Evolutionary conservation across 345 rosid genomes (phyloP).

Genomic region (Tarenaya hassleriana): DNA sequence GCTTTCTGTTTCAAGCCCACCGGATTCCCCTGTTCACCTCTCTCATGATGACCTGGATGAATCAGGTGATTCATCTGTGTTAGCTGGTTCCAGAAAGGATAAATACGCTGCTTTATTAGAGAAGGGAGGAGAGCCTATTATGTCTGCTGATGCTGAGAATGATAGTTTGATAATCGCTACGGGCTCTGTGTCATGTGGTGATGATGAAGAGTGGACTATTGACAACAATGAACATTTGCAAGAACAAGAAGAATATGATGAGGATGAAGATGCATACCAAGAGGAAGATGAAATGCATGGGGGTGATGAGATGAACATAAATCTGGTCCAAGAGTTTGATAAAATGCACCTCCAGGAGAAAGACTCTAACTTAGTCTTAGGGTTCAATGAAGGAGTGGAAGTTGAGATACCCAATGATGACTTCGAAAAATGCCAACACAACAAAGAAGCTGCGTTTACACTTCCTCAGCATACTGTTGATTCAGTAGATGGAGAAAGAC

Average conservation of each 20-base stretch:
- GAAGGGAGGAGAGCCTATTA: conserved; percentile 34
- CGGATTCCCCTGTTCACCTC: conserved; percentile 80
- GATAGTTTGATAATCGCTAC: conserved; percentile 43
- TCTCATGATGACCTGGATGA: conserved; percentile 98
- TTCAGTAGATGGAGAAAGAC: conserved; percentile 34
- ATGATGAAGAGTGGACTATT: conserved; percentile 83
- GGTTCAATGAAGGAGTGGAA: conserved; percentile 88
- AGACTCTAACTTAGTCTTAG: conserved; percentile 59
- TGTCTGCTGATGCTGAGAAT: conserved; percentile 39
- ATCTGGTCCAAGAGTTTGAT: conserved; percentile 47
- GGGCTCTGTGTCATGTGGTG: conserved; percentile 53
- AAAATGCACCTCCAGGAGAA: conserved; percentile 57
- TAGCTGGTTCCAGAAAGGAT: conserved; percentile 41
- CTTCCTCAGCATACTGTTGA: conserved; percentile 36
- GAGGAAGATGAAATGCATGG: conserved; percentile 80
- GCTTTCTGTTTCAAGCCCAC: conserved; percentile 85
- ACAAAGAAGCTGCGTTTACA: conserved; percentile 37
- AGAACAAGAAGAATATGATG: conserved; percentile 95
- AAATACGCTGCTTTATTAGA: conserved; percentile 35
- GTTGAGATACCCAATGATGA: conserved; percentile 76
- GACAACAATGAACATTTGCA: conserved; percentile 55
- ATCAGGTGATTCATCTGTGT: conserved; percentile 48
- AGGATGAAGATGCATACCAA: conserved; percentile 79
- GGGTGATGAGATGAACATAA: conserved; percentile 61
- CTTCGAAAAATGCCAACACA: conserved; percentile 53